Base-by-base conservation (phyloP, 495 filamentous ascomycete genomes). In the Xylaria cubensis region DNA sequence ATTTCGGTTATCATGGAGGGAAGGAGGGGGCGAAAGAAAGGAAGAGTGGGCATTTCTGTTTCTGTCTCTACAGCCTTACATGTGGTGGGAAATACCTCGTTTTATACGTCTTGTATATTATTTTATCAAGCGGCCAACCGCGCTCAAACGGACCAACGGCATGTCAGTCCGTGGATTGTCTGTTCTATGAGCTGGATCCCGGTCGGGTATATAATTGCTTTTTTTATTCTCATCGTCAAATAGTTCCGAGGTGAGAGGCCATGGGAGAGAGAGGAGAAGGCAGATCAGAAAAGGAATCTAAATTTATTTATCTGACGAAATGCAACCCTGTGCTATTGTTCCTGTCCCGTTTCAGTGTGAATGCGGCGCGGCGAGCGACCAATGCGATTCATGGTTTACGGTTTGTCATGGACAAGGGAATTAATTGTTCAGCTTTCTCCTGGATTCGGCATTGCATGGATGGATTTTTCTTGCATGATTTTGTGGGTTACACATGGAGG, bases 31-130 rank as follows among this genome's bases (percentile, higher is more conserved):
- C 53, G 26, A 29, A 67, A 5, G 26, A 29, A 67, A 5, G 62
- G 26, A 34, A 55, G 34, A 42, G 41, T 6, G 13, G 21, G 21
- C 2, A 10, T 32, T 67, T 58, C 67, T 44, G 10, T 51, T 55
- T 44, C 42, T 55, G 19, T 64, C 32, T 50, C 12, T 61, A 21
- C 8, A 65, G 10, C 36, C 50, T 34, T 39, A 41, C 17, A 36
- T n/a, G 29, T 8, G 66, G 24, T 53, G 46, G 21, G 29, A 72
- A 64, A 29, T 7, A 46, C 34, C 59, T 42, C 50, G 64, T 34
- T 71, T 71, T 74, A 63, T 76, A 71, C 74, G 64, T 75, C 69
- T 75, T 77, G 77, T 79, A 79, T 77, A 79, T 76, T 77, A 79
- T 77, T 77, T 77, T 72, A 61, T 61, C 34, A 74, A 67, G 70